phyloP scores from a whole-genome alignment of 148 eudicot genomes.

The Diospyros lotus region DNA sequence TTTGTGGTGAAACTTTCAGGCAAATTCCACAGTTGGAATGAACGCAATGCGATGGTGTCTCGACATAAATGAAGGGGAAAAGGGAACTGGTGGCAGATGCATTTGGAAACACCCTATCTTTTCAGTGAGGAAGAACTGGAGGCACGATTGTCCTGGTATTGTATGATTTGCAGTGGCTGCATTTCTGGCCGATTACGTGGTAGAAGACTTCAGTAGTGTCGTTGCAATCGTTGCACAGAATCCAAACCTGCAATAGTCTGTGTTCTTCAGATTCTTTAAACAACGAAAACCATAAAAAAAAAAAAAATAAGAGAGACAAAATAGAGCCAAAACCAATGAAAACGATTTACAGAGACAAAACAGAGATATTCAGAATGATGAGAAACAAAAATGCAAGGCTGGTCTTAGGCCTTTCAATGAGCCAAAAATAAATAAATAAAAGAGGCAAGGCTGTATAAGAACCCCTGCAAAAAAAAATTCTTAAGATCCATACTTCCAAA shows the following conservation, averaged over 20 bases:
- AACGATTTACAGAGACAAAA: too few relatives aligned
- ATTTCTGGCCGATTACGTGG: constrained; percentile 93
- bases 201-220: constrained; percentile 85
- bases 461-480: too few relatives aligned
- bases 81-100: not conserved
- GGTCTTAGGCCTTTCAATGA: too few relatives aligned
- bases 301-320: too few relatives aligned
- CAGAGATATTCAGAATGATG: too few relatives aligned
- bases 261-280: not conserved
- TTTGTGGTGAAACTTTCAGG: not conserved
- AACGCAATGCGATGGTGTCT: not conserved
- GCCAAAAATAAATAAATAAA: too few relatives aligned
- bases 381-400: too few relatives aligned
- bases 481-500: too few relatives aligned
- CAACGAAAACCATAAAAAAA: not conserved
- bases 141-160: constrained; percentile 78
- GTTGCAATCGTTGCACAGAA: constrained; percentile 87
- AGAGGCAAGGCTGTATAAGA: too few relatives aligned
- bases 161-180: constrained; percentile 82
- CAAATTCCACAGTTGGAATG: not conserved
- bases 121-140: constrained; percentile 70
- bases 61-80: not conserved
- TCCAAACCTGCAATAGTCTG: constrained; percentile 63
- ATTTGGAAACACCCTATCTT: not conserved
- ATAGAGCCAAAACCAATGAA: not conserved